Base-by-base conservation (phyloP, 73 alveolate species). In the Chromera velia region DNA sequence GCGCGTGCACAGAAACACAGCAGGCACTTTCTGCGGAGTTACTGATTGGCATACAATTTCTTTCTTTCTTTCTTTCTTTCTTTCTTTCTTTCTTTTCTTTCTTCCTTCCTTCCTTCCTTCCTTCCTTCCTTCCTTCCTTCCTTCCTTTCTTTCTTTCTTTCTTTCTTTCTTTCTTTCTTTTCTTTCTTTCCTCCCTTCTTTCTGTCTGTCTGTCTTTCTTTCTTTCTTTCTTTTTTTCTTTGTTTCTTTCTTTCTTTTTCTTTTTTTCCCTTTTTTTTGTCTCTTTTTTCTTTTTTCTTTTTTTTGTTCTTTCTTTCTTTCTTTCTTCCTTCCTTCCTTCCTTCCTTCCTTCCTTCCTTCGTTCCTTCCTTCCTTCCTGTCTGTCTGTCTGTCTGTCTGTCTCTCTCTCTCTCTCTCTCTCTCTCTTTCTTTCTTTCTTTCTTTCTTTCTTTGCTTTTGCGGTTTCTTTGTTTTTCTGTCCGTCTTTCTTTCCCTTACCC, bases 381-480 rank as follows among this genome's bases (percentile, higher is more conserved):
- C 69, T 49, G 24, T 24, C 69, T 49, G 24, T 49, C 24, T 26
- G 24, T 49, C 69, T 49, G 24, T 49, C 69, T 49, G 24, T 24
- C 69, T 49, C 26, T 49, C n/a, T 26, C 26, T 49, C 69, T 49
- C 26, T 49, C 69, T 49, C 26, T 24, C 69, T 49, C 26, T 49
- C n/a, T 26, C 26, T 49, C 26, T 49, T 49, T 49, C 69, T 49
- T 49, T 24, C 69, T 49, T 49, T 49, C n/a, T 26, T 49, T 49
- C 69, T 49, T 49, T 49, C 69, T 49, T 49, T 24, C 69, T 49
- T 49, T 49, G 69, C 69, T 49, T 49, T 49, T 49, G 69, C 24
- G 26, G 26, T 24, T 26, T 49, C 69, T 49, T 24, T 49, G 24
- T 49, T 26, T 49, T 49, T 49, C 69, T 49, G 24, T 26, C 26